These are phyloP conservation scores for Plasmodium malariae DNA, from an alignment of 169 alveolate genomes.

Conservation along the genomic window DNA sequence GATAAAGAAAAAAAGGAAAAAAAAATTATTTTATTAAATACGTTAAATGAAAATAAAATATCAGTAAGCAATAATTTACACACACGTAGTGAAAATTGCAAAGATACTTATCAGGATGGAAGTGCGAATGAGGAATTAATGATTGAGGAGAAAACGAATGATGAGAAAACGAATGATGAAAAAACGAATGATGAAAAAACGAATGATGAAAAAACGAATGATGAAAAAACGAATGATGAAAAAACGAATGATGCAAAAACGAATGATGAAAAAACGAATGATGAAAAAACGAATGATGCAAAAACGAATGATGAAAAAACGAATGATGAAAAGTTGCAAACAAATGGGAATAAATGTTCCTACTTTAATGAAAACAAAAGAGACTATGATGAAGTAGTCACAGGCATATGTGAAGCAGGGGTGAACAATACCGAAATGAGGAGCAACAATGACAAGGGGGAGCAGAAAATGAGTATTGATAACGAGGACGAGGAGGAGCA, in stretches of 20 bases:
- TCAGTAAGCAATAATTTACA: not conserved
- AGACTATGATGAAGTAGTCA: not conserved
- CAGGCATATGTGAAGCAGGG: not conserved
- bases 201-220: not conserved
- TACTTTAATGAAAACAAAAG: not conserved
- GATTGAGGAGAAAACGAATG: no score
- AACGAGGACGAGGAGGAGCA: not conserved
- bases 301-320: not conserved
- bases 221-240: not conserved
- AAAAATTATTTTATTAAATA: conserved; percentile 11
- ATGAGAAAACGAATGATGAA: not conserved
- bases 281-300: not conserved
- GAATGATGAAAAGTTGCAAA: not conserved
- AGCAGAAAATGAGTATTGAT: not conserved
- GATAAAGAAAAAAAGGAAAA: conserved; percentile 19
- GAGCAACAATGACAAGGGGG: not conserved
- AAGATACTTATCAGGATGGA: not conserved
- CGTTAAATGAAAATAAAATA: not conserved
- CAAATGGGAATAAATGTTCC: not conserved
- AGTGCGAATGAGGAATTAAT: not conserved
- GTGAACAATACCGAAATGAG: not conserved
- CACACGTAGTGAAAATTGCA: not conserved
- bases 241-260: not conserved
- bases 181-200: not conserved
- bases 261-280: not conserved